Conservation (phyloP, 1,139 yeast genomes). For the Geotrichum restrictum region DNA sequence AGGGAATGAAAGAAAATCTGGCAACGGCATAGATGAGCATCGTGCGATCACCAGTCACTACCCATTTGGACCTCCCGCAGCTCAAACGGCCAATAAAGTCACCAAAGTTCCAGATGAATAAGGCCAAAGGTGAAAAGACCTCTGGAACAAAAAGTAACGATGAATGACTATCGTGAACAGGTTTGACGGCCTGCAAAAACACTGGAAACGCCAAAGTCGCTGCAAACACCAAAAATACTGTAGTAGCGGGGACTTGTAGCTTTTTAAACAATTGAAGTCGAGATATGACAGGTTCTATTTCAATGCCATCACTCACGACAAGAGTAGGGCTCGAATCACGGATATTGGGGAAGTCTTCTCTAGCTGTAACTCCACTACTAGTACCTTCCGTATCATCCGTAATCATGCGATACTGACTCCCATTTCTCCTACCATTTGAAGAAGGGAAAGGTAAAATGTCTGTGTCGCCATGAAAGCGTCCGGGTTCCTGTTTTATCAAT, state of each 20-base stretch:
- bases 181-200: constrained; percentile 51
- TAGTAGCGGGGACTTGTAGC: constrained; percentile 57
- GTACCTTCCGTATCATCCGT: neutral
- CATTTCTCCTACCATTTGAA: neutral
- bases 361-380: too few relatives aligned
- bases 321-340: neutral
- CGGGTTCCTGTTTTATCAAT: constrained; percentile 8
- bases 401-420: constrained; percentile 2
- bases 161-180: constrained; percentile 35
- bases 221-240: constrained; percentile 71
- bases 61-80: constrained; percentile 39
- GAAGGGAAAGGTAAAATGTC: neutral
- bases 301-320: neutral
- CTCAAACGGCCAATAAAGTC: constrained; percentile 73
- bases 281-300: neutral
- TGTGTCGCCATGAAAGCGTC: neutral
- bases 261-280: constrained; percentile 43
- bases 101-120: constrained; percentile 83
- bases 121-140: constrained; percentile 69
- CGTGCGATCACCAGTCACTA: constrained; percentile 23
- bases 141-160: constrained; percentile 43
- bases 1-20: constrained; percentile 52
- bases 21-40: constrained; percentile 27
- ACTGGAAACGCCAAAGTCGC: constrained; percentile 83
- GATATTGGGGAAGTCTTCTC: neutral